Conservation (phyloP, 306 rosid genomes). For the Rosa persica region DNA sequence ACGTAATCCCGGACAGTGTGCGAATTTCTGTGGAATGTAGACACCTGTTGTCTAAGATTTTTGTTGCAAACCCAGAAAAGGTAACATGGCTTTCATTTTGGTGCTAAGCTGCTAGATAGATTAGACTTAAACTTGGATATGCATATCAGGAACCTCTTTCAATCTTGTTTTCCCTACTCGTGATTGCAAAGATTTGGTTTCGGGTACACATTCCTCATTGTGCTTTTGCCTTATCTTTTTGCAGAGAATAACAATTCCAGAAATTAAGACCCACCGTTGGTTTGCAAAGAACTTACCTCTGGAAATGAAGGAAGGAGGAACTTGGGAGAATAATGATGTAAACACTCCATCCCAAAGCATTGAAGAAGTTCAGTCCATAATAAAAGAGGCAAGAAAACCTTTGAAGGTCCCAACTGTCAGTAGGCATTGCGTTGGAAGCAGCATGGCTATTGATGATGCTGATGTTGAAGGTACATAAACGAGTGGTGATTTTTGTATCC, state of each 20-base stretch:
- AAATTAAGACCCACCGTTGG: slow-evolving; percentile 73
- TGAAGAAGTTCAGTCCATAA: slow-evolving; percentile 61
- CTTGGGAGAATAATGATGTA: slow-evolving; percentile 56
- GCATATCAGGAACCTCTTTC: not conserved
- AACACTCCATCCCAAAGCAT: slow-evolving; percentile 62
- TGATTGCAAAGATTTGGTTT: not conserved
- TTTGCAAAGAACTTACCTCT: slow-evolving; percentile 67
- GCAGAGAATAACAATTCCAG: slow-evolving; percentile 82
- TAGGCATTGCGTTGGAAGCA: slow-evolving; percentile 44
- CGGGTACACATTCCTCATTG: slow-evolving; percentile 1
- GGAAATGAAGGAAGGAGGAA: slow-evolving; percentile 70
- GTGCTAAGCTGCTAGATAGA: not conserved
- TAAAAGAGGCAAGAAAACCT: slow-evolving; percentile 66
- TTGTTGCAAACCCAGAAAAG: slow-evolving; percentile 75
- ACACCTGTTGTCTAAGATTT: slow-evolving; percentile 68
- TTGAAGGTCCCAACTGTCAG: slow-evolving; percentile 38
- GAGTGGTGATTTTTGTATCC: slow-evolving; percentile 62
- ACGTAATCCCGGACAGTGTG: slow-evolving; percentile 58
- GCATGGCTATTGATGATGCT: slow-evolving; percentile 74
- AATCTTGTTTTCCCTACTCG: not conserved
- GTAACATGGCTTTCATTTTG: slow-evolving; percentile 27
- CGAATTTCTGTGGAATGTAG: slow-evolving; percentile 63
- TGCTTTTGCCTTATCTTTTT: not conserved
- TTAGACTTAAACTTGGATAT: not conserved
- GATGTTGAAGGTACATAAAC: slow-evolving; percentile 54